Percentiles rank a stretch among this genome's conserved stretches.
phyloP scores from a whole-genome alignment of 768 basidiomycete genomes.

The Russula emetica region DNA sequence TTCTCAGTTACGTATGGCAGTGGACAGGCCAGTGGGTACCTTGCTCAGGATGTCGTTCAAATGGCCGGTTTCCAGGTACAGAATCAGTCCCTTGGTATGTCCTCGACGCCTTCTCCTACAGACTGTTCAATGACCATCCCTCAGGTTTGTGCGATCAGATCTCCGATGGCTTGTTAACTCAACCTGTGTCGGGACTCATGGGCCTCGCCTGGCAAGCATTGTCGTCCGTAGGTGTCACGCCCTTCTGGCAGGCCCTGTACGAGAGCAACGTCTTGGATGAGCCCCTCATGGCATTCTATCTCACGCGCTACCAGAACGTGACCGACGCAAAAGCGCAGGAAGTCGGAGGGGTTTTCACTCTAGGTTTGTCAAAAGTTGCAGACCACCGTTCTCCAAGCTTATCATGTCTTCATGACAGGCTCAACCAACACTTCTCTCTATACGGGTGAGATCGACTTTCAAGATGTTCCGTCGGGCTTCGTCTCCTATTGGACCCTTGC shows the following conservation, averaged over 20 bases:
- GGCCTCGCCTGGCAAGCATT: slow-evolving; percentile 80
- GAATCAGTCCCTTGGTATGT: slow-evolving; percentile 70
- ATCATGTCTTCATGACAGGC: slow-evolving; percentile 10
- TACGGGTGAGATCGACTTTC: slow-evolving; percentile 81
- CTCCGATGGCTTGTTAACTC: slow-evolving; percentile 53
- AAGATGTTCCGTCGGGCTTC: slow-evolving; percentile 49
- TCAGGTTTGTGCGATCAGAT: slow-evolving; percentile 48
- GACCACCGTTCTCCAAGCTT: neutral
- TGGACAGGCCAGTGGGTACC: slow-evolving; percentile 65
- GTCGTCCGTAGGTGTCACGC: slow-evolving; percentile 63
- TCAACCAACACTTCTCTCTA: slow-evolving; percentile 66
- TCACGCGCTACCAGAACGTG: slow-evolving; percentile 52
- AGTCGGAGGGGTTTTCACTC: slow-evolving; percentile 66
- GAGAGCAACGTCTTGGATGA: slow-evolving; percentile 54
- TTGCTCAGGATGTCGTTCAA: slow-evolving; percentile 72
- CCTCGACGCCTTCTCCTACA: slow-evolving; percentile 12
- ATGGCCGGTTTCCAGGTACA: slow-evolving; percentile 85
- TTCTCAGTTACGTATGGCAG: slow-evolving; percentile 82
- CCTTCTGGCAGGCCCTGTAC: slow-evolving; percentile 83
- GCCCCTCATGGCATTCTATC: slow-evolving; percentile 78
- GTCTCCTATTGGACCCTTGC: slow-evolving; percentile 81
- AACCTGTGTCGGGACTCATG: slow-evolving; percentile 81
- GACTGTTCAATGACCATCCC: neutral
- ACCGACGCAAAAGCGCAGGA: slow-evolving; percentile 41
- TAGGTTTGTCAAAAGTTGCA: slow-evolving; percentile 45